Conservation (phyloP, 177 flowering plant genomes). For the Vitis hybrid region DNA sequence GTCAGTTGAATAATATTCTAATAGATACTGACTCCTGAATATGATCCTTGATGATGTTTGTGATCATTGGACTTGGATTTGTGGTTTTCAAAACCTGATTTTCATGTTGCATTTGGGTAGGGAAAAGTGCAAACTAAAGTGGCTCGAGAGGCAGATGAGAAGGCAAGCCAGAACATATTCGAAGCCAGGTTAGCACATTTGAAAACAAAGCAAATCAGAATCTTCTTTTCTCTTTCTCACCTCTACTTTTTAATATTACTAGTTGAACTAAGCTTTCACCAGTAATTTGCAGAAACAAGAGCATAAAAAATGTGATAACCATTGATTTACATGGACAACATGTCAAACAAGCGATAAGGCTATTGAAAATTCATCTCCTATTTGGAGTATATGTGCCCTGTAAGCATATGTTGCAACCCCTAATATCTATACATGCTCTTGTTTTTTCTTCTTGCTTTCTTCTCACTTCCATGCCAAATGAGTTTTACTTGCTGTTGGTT, state of each 20-base stretch:
- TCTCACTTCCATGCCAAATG: neutral
- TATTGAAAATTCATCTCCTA: constrained; percentile 73
- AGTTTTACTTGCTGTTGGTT: neutral
- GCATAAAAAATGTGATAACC: constrained; percentile 71
- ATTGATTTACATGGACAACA: constrained; percentile 98
- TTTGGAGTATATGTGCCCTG: constrained; percentile 63
- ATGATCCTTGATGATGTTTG: neutral
- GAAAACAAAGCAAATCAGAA: neutral
- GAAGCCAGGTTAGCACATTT: constrained; percentile 55
- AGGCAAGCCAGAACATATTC: constrained; percentile 82
- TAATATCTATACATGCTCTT: no score
- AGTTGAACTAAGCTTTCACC: constrained; percentile 2
- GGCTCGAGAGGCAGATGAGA: constrained; percentile 78
- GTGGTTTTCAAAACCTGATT: neutral
- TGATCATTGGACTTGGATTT: neutral
- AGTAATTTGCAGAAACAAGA: constrained; percentile 61
- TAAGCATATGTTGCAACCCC: constrained; percentile 33
- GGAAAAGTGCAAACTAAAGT: constrained; percentile 45
- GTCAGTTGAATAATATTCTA: no score
- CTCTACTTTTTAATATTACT: neutral
- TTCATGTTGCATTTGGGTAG: constrained; percentile 33
- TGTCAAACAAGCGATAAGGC: constrained; percentile 78
- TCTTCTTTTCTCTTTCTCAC: neutral
- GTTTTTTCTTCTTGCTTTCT: neutral
- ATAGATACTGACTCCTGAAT: no score